Conservation (phyloP, 768 basidiomycete species). For the Clitopilus passeckerianus region DNA sequence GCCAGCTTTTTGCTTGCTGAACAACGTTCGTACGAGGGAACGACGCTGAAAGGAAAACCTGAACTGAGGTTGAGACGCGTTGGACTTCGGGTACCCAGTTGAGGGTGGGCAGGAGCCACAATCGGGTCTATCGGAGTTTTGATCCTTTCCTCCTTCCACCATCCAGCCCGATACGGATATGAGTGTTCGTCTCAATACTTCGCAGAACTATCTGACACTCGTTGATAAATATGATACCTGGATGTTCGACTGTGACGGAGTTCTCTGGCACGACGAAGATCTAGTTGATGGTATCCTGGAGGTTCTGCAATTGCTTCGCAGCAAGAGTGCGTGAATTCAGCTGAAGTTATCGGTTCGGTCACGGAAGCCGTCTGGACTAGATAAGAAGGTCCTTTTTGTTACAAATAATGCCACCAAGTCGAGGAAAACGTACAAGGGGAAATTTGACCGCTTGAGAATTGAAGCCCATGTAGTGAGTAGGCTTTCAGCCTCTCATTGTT, state of each 20-base stretch:
- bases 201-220: slow-evolving; percentile 41
- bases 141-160: slow-evolving; percentile 1
- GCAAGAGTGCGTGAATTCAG: slow-evolving; percentile 49
- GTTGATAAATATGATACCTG: slow-evolving; percentile 82
- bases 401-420: slow-evolving; percentile 98
- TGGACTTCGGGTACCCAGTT: background rate
- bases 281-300: slow-evolving; percentile 75
- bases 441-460: slow-evolving; percentile 88
- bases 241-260: slow-evolving; percentile 96
- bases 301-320: slow-evolving; percentile 68
- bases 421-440: slow-evolving; percentile 77
- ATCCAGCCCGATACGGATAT: slow-evolving; percentile 20
- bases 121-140: slow-evolving; percentile 5
- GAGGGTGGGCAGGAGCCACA: background rate
- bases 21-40: too few species aligned
- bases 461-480: slow-evolving; percentile 74
- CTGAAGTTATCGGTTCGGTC: background rate
- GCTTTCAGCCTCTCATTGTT: background rate
- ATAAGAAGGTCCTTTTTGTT: slow-evolving; percentile 85
- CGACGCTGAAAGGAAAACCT: too few species aligned
- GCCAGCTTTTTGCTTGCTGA: too few species aligned
- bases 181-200: slow-evolving; percentile 33
- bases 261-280: slow-evolving; percentile 84
- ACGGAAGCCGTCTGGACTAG: slow-evolving; percentile 28
- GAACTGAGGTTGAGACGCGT: too few species aligned